Evolutionary conservation across 495 filamentous ascomycete genomes (phyloP).

Genomic region (Stereocaulon alpinum): DNA sequence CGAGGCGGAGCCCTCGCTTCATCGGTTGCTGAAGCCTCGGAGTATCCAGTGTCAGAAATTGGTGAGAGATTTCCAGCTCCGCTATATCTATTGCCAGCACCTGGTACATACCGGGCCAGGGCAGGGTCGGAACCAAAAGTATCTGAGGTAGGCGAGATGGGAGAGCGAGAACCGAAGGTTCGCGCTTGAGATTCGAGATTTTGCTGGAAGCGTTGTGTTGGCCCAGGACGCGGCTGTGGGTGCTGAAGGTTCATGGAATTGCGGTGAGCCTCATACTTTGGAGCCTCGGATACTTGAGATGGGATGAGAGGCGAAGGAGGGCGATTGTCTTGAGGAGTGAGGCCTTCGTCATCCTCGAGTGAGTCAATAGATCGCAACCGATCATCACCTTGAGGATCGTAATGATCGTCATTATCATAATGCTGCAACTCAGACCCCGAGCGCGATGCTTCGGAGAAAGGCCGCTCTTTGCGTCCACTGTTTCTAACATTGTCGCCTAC

Average conservation of each 20-base stretch:
- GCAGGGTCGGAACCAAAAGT: constrained; percentile 59
- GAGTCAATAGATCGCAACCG: constrained; percentile 60
- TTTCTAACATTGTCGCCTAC: constrained; percentile 45
- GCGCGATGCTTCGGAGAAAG: constrained; percentile 49
- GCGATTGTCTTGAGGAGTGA: constrained; percentile 34
- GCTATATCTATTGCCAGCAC: constrained; percentile 33
- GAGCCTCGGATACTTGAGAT: constrained; percentile 61
- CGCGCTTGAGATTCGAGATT: constrained; percentile 72
- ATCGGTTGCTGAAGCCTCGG: constrained; percentile 32
- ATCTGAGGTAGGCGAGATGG: constrained; percentile 59
- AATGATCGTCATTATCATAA: constrained; percentile 54
- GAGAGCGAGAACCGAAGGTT: constrained; percentile 46
- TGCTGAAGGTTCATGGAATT: constrained; percentile 83
- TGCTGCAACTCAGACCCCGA: constrained; percentile 60
- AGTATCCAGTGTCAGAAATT: constrained; percentile 43
- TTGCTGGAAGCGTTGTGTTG: constrained; percentile 70
- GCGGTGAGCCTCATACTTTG: constrained; percentile 84
- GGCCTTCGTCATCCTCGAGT: constrained; percentile 36
- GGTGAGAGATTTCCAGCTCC: constrained; percentile 40
- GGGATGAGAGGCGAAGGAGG: constrained; percentile 55
- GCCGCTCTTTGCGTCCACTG: constrained; percentile 40
- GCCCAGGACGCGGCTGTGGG: constrained; percentile 77
- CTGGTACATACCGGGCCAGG: constrained; percentile 33
- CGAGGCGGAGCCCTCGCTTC: constrained; percentile 34
- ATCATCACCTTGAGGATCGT: constrained; percentile 59